These are phyloP conservation scores for Pseudogymnoascus sp. DNA, from an alignment of 2,329 filamentous ascomycete genomes.

Conservation along the genomic window DNA sequence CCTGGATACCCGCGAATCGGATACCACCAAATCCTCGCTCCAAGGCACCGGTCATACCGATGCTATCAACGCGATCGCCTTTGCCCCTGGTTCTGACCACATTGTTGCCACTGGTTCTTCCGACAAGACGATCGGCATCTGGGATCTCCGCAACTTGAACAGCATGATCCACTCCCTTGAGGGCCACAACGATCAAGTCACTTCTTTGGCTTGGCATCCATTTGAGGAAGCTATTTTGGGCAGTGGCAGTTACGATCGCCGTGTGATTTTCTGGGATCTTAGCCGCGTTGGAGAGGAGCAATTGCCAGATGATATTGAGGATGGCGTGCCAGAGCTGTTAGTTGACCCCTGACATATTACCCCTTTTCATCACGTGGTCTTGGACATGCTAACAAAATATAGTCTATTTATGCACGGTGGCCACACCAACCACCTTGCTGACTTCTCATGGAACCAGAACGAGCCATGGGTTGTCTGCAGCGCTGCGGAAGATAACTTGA, in stretches of 20 bases:
- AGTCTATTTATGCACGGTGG: slow-evolving; percentile 98
- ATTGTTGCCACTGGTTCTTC: slow-evolving; percentile 87
- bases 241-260: slow-evolving; percentile 84
- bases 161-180: slow-evolving; percentile 84
- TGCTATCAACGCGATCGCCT: slow-evolving; percentile 91
- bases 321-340: slow-evolving; percentile 89
- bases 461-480: slow-evolving; percentile 95
- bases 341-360: slow-evolving; percentile 28
- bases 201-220: slow-evolving; percentile 90
- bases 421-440: slow-evolving; percentile 91
- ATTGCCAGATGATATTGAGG: slow-evolving; percentile 86
- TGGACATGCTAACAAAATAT: slow-evolving; percentile 11
- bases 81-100: slow-evolving; percentile 86
- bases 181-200: slow-evolving; percentile 82
- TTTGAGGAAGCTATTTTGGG: slow-evolving; percentile 80
- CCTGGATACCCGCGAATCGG: slow-evolving; percentile 68
- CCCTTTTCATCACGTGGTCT: neutral
- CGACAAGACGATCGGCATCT: slow-evolving; percentile 90
- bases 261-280: slow-evolving; percentile 95
- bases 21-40: slow-evolving; percentile 58
- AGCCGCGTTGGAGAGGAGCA: slow-evolving; percentile 90
- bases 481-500: slow-evolving; percentile 90
- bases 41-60: slow-evolving; percentile 74
- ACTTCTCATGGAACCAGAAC: slow-evolving; percentile 97
- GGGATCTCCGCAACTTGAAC: slow-evolving; percentile 88